Percentiles rank a stretch among this genome's conserved stretches.
phyloP scores from a whole-genome alignment of 192 early-diverging fungal genomes.

The Linnemannia elongata region DNA sequence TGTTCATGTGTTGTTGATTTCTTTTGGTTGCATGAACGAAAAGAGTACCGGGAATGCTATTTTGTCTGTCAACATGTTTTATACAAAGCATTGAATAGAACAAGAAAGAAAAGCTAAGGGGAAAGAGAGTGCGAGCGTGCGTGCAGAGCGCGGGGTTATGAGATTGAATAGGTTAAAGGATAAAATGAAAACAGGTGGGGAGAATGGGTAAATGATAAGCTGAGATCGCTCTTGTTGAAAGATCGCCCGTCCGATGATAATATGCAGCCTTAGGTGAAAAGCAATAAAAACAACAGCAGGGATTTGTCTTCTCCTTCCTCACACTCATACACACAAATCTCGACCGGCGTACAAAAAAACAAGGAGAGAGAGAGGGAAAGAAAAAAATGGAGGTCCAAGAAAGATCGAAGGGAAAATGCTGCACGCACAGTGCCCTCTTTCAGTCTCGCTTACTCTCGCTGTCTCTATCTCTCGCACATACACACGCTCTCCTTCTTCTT shows the following conservation, averaged over 20 bases:
- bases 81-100: no score
- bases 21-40: no score
- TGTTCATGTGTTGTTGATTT: no score
- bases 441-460: not conserved
- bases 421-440: not conserved
- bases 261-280: not conserved
- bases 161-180: not conserved
- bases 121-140: no score
- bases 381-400: not conserved
- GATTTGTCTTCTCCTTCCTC: not conserved
- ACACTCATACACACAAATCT: not conserved
- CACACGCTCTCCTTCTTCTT: no score
- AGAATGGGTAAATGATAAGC: not conserved
- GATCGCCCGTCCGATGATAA: not conserved
- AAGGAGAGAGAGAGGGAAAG: not conserved
- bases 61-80: no score
- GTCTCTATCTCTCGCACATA: not conserved
- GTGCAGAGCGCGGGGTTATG: no score
- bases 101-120: no score
- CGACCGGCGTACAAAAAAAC: not conserved
- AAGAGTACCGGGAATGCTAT: no score
- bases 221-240: not conserved
- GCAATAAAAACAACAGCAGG: not conserved
- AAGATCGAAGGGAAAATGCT: not conserved
- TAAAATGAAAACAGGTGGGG: not conserved